Evolutionary conservation across 129 eudicot species (phyloP).

Genomic region (Escallonia rubra): DNA sequence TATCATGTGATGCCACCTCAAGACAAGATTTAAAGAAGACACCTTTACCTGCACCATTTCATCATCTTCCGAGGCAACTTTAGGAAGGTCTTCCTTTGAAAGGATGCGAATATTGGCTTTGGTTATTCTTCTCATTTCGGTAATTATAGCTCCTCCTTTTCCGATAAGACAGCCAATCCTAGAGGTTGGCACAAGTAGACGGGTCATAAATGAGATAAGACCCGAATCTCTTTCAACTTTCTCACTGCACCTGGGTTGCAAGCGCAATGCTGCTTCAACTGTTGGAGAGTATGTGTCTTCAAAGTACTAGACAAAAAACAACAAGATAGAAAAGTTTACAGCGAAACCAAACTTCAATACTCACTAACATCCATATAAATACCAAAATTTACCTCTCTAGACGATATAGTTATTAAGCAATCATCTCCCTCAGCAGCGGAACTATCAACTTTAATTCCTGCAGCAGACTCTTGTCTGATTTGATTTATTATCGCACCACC

Average conservation of each 20-base stretch:
- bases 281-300: slow-evolving; percentile 83
- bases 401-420: slow-evolving; percentile 70
- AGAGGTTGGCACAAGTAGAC: slow-evolving; percentile 82
- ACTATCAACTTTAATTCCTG: slow-evolving; percentile 79
- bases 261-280: slow-evolving; percentile 85
- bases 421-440: slow-evolving; percentile 80
- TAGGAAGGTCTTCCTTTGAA: slow-evolving; percentile 83
- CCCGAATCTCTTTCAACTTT: slow-evolving; percentile 94
- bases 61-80: slow-evolving; percentile 87
- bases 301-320: slow-evolving; percentile 40
- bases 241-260: slow-evolving; percentile 97
- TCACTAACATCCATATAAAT: background rate
- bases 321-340: background rate
- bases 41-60: slow-evolving; percentile 94
- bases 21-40: background rate
- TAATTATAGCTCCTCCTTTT: slow-evolving; percentile 86
- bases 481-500: slow-evolving; percentile 87
- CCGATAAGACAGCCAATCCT: slow-evolving; percentile 95
- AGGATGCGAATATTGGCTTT: slow-evolving; percentile 89
- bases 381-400: slow-evolving; percentile 62
- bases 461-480: slow-evolving; percentile 89
- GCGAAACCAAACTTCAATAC: background rate
- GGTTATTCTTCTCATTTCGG: slow-evolving; percentile 81
- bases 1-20: background rate
- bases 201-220: slow-evolving; percentile 69